A percentile compares a stretch with the other conserved stretches of the same genome.
Evolutionary conservation across 257 asterid species (phyloP).

Genomic region (Solanum raphanifolium): DNA sequence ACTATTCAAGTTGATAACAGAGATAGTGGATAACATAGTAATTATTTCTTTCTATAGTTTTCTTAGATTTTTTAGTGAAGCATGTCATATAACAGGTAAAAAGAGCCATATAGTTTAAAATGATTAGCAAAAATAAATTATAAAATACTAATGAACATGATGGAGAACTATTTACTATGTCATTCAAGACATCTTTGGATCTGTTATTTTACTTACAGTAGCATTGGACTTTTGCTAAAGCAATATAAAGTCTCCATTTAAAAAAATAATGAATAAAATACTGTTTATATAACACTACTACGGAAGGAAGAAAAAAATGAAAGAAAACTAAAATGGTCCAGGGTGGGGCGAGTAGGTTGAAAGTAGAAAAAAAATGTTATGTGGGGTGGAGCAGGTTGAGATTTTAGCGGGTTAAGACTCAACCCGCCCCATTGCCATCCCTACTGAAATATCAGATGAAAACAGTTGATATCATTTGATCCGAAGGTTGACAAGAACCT

Average conservation of each 20-base stretch:
- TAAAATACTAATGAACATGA: neutral
- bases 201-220: neutral
- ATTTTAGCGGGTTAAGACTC: neutral
- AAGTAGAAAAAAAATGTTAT: neutral
- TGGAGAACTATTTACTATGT: neutral
- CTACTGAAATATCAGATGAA: neutral
- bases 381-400: neutral
- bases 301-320: neutral
- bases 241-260: neutral
- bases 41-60: neutral
- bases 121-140: neutral
- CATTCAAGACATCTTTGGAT: neutral
- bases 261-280: neutral
- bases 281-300: neutral
- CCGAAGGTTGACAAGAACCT: neutral
- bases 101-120: neutral
- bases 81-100: neutral
- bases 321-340: neutral
- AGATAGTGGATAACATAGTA: neutral
- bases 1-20: neutral
- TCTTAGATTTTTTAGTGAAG: neutral
- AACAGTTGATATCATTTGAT: neutral
- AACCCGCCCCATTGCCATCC: neutral
- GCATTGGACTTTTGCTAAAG: neutral
- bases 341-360: neutral